Conservation (phyloP, 495 filamentous ascomycete species). For the Cairneyella variabilis region DNA sequence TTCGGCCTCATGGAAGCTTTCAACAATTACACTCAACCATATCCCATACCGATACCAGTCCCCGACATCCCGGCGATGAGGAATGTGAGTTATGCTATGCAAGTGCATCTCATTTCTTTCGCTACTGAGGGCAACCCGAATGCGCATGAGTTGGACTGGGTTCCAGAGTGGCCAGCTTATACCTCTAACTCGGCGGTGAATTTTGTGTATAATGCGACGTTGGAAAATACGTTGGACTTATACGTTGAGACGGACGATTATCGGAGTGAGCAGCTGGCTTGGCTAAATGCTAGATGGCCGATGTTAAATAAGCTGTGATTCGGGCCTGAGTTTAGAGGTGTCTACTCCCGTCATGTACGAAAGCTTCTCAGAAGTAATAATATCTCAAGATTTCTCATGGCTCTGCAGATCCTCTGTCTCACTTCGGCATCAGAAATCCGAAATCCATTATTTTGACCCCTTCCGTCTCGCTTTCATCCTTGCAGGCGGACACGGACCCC, state of each 20-base stretch:
- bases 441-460: too few relatives aligned
- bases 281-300: neutral
- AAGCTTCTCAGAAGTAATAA: too few relatives aligned
- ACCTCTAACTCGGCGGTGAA: neutral
- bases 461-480: too few relatives aligned
- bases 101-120: conserved; percentile 2
- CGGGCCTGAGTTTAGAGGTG: too few relatives aligned
- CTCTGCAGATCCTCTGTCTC: too few relatives aligned
- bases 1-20: neutral
- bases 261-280: neutral
- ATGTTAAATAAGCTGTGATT: too few relatives aligned
- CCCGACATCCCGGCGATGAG: neutral
- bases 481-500: too few relatives aligned
- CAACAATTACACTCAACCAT: too few relatives aligned
- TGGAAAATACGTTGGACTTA: neutral
- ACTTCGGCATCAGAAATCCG: too few relatives aligned
- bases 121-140: neutral
- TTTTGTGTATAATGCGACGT: neutral
- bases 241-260: neutral
- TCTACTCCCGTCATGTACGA: too few relatives aligned
- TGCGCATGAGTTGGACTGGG: neutral
- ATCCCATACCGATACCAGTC: neutral
- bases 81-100: conserved; percentile 7
- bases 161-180: neutral
- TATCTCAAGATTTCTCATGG: too few relatives aligned